Evolutionary conservation across 2,329 filamentous ascomycete species (phyloP).

Genomic region (Amauroascus verrucosus): DNA sequence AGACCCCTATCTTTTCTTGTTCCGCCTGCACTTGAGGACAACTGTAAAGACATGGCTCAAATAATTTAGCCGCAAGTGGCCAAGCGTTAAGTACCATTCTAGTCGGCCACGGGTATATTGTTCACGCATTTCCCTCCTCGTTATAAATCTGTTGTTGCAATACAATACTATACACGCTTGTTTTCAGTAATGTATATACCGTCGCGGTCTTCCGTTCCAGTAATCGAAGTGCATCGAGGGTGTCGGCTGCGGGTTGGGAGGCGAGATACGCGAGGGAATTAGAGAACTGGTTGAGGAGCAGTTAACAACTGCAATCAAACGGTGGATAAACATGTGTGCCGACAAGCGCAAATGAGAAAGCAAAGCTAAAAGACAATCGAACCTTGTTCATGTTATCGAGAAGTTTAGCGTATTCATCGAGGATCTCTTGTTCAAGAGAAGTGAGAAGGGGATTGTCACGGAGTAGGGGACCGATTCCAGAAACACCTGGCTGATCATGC

Average conservation of each 20-base stretch:
- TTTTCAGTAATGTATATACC: conserved; percentile 92
- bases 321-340: conserved; percentile 15
- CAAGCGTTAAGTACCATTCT: no score
- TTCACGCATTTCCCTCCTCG: conserved; percentile 24
- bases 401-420: conserved; percentile 84
- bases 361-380: conserved; percentile 12
- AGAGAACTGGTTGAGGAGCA: conserved; percentile 22
- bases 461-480: conserved; percentile 28
- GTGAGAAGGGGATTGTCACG: conserved; percentile 42
- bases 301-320: background rate
- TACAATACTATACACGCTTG: conserved; percentile 97
- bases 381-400: conserved; percentile 88
- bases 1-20: background rate
- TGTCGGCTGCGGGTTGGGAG: conserved; percentile 62
- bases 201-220: conserved; percentile 90
- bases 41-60: no score
- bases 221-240: conserved; percentile 66
- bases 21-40: background rate
- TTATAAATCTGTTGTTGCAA: conserved; percentile 91
- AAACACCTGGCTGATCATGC: background rate
- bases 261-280: conserved; percentile 44
- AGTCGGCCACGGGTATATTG: background rate
- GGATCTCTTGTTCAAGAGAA: conserved; percentile 81
- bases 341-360: background rate
- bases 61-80: no score